Conservation (phyloP, 2,329 filamentous ascomycete genomes). For the Scolecobasidium constrictum region DNA sequence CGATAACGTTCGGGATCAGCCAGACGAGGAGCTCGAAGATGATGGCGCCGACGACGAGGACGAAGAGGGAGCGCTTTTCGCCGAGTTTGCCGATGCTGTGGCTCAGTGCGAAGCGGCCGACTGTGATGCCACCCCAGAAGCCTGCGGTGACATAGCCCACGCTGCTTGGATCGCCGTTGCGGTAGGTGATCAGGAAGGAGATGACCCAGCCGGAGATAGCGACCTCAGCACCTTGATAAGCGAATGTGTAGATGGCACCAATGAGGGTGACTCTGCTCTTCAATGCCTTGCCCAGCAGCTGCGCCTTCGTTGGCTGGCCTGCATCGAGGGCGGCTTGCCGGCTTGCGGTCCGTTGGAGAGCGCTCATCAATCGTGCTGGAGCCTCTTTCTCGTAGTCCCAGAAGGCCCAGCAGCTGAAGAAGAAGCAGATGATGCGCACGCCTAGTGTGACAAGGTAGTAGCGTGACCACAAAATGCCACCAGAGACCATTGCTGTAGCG, state of each 20-base stretch:
- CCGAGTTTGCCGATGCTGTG: conserved; percentile 56
- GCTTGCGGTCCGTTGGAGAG: conserved; percentile 32
- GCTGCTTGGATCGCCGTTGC: conserved; percentile 55
- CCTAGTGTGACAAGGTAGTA: conserved; percentile 62
- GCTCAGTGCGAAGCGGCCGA: conserved; percentile 63
- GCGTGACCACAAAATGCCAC: conserved; percentile 51
- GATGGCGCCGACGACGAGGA: conserved; percentile 49
- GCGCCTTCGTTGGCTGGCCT: conserved; percentile 35
- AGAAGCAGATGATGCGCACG: conserved; percentile 46
- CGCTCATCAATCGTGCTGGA: conserved; percentile 30
- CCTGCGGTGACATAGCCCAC: conserved; percentile 72
- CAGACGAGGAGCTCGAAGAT: conserved; percentile 68
- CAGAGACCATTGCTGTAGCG: conserved; percentile 60
- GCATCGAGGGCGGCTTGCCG: conserved; percentile 26
- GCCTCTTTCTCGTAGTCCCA: conserved; percentile 56
- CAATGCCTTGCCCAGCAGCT: conserved; percentile 39
- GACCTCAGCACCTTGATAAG: conserved; percentile 78
- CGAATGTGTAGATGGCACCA: conserved; percentile 72
- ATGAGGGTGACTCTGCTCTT: conserved; percentile 53
- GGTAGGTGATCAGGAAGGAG: conserved; percentile 66
- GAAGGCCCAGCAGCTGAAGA: conserved; percentile 56
- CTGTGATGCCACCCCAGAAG: conserved; percentile 61
- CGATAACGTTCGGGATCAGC: conserved; percentile 59
- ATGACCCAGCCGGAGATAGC: conserved; percentile 80
- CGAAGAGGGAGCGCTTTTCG: conserved; percentile 58